phyloP scores from a whole-genome alignment of 768 basidiomycete genomes.

The Termitomyces sp. region DNA sequence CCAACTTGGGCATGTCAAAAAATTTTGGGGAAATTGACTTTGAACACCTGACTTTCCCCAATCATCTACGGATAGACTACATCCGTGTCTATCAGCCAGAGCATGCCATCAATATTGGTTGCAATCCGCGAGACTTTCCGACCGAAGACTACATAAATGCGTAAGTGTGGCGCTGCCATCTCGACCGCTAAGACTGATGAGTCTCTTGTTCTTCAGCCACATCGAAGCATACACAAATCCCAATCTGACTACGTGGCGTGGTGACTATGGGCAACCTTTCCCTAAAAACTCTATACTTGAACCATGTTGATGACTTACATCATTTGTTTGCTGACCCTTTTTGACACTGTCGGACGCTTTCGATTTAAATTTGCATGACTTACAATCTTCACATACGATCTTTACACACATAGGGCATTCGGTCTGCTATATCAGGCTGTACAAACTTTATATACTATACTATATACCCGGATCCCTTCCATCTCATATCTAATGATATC shows the following conservation, averaged over 20 bases:
- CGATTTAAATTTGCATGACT: neutral
- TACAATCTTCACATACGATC: neutral
- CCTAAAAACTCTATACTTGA: constrained; percentile 49
- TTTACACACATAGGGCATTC: constrained; percentile 1
- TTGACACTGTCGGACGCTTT: constrained; percentile 3
- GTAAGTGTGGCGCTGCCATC: constrained; percentile 24
- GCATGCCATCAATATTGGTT: constrained; percentile 56
- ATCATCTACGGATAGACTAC: constrained; percentile 34
- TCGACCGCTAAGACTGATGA: neutral
- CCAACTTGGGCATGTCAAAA: constrained; percentile 75
- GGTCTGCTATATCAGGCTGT: constrained; percentile 1
- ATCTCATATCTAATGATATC: constrained; percentile 1
- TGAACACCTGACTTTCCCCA: constrained; percentile 57
- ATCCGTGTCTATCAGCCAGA: constrained; percentile 64
- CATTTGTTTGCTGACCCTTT: neutral
- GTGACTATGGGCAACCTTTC: constrained; percentile 41
- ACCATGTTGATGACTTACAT: constrained; percentile 13
- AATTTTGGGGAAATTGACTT: constrained; percentile 74
- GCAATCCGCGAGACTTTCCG: constrained; percentile 55
- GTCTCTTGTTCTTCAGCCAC: constrained; percentile 25
- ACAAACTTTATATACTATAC: constrained; percentile 1
- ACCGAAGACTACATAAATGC: constrained; percentile 60
- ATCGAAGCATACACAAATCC: constrained; percentile 66
- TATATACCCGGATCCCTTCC: neutral
- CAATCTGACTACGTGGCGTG: constrained; percentile 39